These are phyloP conservation scores for Fusarium sp. DNA, from an alignment of 2,329 filamentous ascomycete genomes.

Conservation along the genomic window DNA sequence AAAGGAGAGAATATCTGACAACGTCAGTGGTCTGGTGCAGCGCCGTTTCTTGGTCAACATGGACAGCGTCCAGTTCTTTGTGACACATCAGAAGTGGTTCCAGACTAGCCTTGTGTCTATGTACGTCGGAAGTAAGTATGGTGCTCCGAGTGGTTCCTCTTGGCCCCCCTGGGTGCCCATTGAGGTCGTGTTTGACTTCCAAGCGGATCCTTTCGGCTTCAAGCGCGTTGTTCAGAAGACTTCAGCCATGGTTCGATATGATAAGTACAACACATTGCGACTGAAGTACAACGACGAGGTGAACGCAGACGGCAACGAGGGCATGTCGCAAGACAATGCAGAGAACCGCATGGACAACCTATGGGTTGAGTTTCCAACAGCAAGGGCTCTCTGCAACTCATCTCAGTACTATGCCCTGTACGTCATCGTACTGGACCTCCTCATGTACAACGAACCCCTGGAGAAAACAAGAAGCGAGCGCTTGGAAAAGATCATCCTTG, in stretches of 20 bases:
- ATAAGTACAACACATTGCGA: conserved; percentile 98
- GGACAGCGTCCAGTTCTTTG: conserved; percentile 98
- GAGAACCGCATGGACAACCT: conserved; percentile 95
- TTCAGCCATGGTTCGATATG: conserved; percentile 92
- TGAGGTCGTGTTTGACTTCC: conserved; percentile 98
- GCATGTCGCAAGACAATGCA: conserved; percentile 67
- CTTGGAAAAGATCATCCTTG: conserved; percentile 98
- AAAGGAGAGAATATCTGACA: conserved; percentile 91
- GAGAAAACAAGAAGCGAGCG: conserved; percentile 98
- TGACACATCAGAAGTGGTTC: conserved; percentile 94
- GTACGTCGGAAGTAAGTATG: conserved; percentile 95
- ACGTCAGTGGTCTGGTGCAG: conserved; percentile 95
- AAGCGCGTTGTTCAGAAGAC: conserved; percentile 97
- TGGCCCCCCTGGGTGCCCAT: conserved; percentile 99
- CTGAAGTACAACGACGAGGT: conserved; percentile 98
- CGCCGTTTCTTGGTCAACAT: conserved; percentile 94
- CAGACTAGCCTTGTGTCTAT: conserved; percentile 87
- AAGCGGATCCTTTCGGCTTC: conserved; percentile 96
- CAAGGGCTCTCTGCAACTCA: conserved; percentile 96
- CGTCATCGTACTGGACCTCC: conserved; percentile 94
- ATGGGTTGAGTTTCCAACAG: conserved; percentile 96
- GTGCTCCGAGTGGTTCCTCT: conserved; percentile 84
- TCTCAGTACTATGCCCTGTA: conserved; percentile 98
- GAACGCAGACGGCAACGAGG: conserved; percentile 72
- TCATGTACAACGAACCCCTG: conserved; percentile 95